A percentile compares a stretch with the other conserved stretches of the same genome.
Conservation (phyloP, 2,329 filamentous ascomycete species). For the Claviceps sp. region DNA sequence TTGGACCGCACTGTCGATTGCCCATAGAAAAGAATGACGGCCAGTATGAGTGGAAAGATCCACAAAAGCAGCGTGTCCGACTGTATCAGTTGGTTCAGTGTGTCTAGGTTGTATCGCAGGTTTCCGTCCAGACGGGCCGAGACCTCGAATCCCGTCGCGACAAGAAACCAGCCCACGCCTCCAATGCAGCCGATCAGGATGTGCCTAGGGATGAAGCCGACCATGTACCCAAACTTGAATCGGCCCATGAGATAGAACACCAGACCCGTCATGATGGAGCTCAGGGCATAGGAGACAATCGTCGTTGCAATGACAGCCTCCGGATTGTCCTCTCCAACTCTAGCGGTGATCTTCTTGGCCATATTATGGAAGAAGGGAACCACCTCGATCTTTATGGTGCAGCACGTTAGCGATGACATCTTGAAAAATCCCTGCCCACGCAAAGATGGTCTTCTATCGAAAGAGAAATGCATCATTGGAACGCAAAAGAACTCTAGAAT, state of each 20-base stretch:
- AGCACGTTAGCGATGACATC: background rate
- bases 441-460: background rate
- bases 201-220: slow-evolving; percentile 92
- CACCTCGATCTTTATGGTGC: slow-evolving; percentile 65
- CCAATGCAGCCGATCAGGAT: slow-evolving; percentile 96
- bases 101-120: slow-evolving; percentile 67
- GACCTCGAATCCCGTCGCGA: slow-evolving; percentile 86
- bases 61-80: slow-evolving; percentile 68
- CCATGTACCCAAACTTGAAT: slow-evolving; percentile 78
- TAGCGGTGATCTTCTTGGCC: slow-evolving; percentile 72
- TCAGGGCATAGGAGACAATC: slow-evolving; percentile 80
- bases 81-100: slow-evolving; percentile 59
- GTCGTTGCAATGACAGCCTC: slow-evolving; percentile 88
- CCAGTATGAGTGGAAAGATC: slow-evolving; percentile 65
- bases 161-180: slow-evolving; percentile 88
- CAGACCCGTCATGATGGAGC: slow-evolving; percentile 77
- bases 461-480: background rate
- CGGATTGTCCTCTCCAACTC: slow-evolving; percentile 66
- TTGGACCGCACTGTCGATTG: slow-evolving; percentile 69
- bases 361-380: slow-evolving; percentile 99
- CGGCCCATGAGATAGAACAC: slow-evolving; percentile 87
- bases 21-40: slow-evolving; percentile 60
- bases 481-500: background rate
- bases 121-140: slow-evolving; percentile 79
- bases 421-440: no score